Evolutionary conservation across 257 asterid species (phyloP).

Genomic region (Cinchona pubescens): DNA sequence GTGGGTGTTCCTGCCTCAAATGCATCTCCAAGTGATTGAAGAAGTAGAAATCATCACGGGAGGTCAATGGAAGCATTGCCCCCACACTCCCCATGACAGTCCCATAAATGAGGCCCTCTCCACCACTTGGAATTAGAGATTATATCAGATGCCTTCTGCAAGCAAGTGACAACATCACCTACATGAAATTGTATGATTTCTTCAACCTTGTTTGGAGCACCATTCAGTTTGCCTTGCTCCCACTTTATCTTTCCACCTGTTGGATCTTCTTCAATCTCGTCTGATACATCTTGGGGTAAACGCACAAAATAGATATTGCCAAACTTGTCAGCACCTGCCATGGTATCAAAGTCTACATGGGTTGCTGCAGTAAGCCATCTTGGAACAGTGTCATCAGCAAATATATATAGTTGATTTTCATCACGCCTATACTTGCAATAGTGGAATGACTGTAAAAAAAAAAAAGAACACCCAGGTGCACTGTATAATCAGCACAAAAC

Average conservation of each 20-base stretch:
- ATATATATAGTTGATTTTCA: conserved; percentile 93
- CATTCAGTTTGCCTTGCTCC: conserved; percentile 98
- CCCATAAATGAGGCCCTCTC: conserved; percentile 90
- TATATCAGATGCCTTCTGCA: conserved; percentile 92
- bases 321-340: conserved; percentile 97
- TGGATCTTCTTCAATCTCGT: conserved; percentile 98
- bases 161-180: conserved; percentile 83
- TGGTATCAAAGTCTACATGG: conserved; percentile 90
- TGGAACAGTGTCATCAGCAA: conserved; percentile 98
- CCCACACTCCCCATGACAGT: conserved; percentile 97
- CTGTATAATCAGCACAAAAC: not conserved
- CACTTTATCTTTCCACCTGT: conserved; percentile 99
- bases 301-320: conserved; percentile 95
- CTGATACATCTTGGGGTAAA: conserved; percentile 91
- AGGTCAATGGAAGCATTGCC: conserved; percentile 85
- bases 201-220: conserved; percentile 97
- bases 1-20: conserved; percentile 96
- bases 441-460: conserved; percentile 79
- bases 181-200: conserved; percentile 95
- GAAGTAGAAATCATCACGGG: conserved; percentile 98
- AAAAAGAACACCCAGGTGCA: conserved; percentile 16
- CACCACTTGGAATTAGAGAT: conserved; percentile 94
- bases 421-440: conserved; percentile 98
- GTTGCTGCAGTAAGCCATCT: conserved; percentile 92
- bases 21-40: conserved; percentile 99